Base-by-base conservation (phyloP, 805 yeast species). In the Hyphopichia homilentoma region DNA sequence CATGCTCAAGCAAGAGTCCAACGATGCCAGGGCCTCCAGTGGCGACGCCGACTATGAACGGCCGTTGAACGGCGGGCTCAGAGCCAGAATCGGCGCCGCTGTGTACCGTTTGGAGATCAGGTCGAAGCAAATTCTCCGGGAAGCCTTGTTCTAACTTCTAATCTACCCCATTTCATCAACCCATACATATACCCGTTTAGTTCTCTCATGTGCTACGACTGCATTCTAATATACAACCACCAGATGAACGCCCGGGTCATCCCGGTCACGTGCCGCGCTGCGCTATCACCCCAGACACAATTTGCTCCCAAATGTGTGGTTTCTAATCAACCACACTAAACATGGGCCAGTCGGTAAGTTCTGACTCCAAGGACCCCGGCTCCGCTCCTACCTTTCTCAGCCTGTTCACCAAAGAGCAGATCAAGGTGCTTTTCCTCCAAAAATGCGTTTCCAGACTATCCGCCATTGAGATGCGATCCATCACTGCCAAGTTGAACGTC, bases 1-100 rank as follows among this genome's bases (percentile, higher is more conserved):
- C 38, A 61, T 83, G 45, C 54, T 80, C 33, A 68, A 70, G 36
- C 69, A 57, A 38, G 45, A 48, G 12, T 33, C 47, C 13, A 45
- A 37, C 19, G 57, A 52, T 25, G 50, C 46, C 30, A 44, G 50
- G n/a, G 35, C 41, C 17, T 47, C 38, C 18, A 48, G 53, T n/a
- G 52, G 51, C 27, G 60, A 56, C 22, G 57, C 48, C 25, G 58
- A 52, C 29, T 56, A 45, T 8, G 48, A 49, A 5, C 43, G 52
- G 29, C 48, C 48, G 28, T 19, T 30, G n/a, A 44, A 41, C 27
- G 44, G 48, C 4, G 45, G 52, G 1, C 7, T 44, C 15, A 11
- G 41, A 7, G 58, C 51, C 12, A 50, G 47, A 26, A 32, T 53
- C 24, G 45, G 43, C 31, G 43, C 42, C 33, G 35, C 41, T 16